Percentiles rank a stretch among this genome's conserved stretches.
These are phyloP conservation scores for Ceratocystis lukuohia DNA, from an alignment of 2,329 filamentous ascomycete genomes.

Conservation along the genomic window DNA sequence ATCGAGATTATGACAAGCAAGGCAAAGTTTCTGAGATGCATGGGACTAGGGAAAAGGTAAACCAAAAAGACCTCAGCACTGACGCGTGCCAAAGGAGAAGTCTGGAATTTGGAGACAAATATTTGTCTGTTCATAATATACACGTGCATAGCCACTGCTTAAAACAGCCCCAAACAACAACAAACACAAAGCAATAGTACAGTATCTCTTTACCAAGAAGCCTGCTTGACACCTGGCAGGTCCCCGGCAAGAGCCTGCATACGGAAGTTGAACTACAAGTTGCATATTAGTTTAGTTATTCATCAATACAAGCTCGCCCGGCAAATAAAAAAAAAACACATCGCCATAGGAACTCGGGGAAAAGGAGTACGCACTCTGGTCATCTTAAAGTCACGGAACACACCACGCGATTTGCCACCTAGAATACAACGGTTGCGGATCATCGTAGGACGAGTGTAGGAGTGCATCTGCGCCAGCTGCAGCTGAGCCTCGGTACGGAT, in stretches of 20 bases:
- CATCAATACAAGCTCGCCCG: background rate
- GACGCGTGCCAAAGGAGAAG: background rate
- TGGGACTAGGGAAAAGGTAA: background rate
- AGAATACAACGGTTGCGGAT: constrained; percentile 88
- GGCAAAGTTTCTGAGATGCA: background rate
- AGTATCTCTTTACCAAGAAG: constrained; percentile 66
- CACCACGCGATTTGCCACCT: constrained; percentile 77
- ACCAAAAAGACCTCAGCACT: background rate
- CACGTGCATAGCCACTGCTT: constrained; percentile 2
- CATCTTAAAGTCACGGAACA: constrained; percentile 89
- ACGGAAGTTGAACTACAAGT: constrained; percentile 72
- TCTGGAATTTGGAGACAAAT: background rate
- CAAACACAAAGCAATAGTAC: background rate
- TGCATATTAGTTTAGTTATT: background rate
- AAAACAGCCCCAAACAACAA: background rate
- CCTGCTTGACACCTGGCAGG: constrained; percentile 86
- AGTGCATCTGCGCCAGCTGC: constrained; percentile 87
- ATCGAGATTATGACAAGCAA: background rate
- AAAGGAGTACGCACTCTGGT: constrained; percentile 53
- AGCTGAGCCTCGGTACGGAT: constrained; percentile 85
- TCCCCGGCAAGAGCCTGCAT: constrained; percentile 75
- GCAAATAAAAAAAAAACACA: background rate
- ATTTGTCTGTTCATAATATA: constrained; percentile 18
- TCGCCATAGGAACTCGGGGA: background rate
- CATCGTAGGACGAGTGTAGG: constrained; percentile 85